These are phyloP conservation scores for Mediolabrus comicus DNA, from an alignment of 108 stramenopile species.

Conservation along the genomic window DNA sequence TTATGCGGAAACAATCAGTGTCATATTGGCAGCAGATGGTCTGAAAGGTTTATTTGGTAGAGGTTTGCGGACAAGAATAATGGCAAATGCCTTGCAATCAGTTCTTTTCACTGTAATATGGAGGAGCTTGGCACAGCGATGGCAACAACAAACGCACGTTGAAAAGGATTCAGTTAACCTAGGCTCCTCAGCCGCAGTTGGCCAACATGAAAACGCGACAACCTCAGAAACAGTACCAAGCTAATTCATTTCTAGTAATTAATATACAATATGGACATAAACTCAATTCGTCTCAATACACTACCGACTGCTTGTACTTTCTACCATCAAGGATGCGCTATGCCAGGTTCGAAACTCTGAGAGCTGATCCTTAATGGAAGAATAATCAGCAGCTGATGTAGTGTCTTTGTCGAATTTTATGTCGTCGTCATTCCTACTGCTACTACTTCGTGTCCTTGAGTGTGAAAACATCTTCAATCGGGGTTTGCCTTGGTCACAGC, in stretches of 20 bases:
- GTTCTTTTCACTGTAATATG: constrained; percentile 82
- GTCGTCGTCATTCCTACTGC: background rate
- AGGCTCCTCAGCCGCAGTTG: background rate
- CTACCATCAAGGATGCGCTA: constrained; percentile 29
- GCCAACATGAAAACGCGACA: background rate
- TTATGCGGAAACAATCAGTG: constrained; percentile 66
- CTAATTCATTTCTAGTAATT: background rate
- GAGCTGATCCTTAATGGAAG: constrained; percentile 33
- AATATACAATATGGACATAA: background rate
- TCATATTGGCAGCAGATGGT: constrained; percentile 83
- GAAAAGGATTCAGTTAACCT: background rate
- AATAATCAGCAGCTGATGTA: constrained; percentile 12
- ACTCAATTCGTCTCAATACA: background rate
- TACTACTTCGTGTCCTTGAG: background rate
- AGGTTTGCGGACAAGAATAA: constrained; percentile 71
- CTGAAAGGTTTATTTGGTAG: constrained; percentile 85
- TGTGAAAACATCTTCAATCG: constrained; percentile 46
- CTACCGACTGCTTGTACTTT: constrained; percentile 3
- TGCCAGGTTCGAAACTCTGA: constrained; percentile 32
- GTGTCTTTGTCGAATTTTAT: background rate
- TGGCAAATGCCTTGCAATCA: constrained; percentile 84
- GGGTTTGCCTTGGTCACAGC: constrained; percentile 37
- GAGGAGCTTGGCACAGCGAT: constrained; percentile 72
- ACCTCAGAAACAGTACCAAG: background rate
- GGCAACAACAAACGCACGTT: constrained; percentile 9